Conservation (phyloP, 805 yeast genomes). For the Cyberlindnera nakhonratchasimensis region DNA sequence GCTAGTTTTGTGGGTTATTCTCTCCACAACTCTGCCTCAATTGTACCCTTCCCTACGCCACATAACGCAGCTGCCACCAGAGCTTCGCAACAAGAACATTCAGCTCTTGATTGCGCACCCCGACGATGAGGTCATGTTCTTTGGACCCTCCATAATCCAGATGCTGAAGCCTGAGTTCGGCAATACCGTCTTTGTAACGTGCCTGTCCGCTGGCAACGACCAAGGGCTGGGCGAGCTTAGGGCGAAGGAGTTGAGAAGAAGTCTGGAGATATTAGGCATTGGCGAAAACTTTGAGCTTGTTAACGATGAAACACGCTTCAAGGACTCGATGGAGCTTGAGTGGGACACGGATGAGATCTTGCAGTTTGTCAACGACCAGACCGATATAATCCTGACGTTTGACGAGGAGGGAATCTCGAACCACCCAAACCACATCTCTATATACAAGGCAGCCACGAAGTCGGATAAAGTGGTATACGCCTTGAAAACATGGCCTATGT, state of each 20-base stretch:
- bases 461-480: constrained; percentile 22
- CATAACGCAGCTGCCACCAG: not conserved
- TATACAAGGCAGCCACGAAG: constrained; percentile 43
- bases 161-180: constrained; percentile 42
- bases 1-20: not conserved
- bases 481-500: constrained; percentile 32
- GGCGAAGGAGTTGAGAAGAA: constrained; percentile 50
- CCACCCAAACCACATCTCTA: constrained; percentile 81
- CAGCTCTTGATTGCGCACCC: constrained; percentile 86
- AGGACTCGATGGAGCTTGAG: constrained; percentile 61
- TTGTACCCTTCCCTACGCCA: not conserved
- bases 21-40: constrained; percentile 2
- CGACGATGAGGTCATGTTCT: constrained; percentile 98
- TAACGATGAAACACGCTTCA: constrained; percentile 43
- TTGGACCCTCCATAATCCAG: constrained; percentile 71
- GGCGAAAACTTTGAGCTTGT: constrained; percentile 37
- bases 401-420: constrained; percentile 79
- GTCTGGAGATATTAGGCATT: constrained; percentile 55
- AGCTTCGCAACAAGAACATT: constrained; percentile 24
- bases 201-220: constrained; percentile 76
- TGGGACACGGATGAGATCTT: constrained; percentile 58
- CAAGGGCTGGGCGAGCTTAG: constrained; percentile 70
- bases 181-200: constrained; percentile 55
- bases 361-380: constrained; percentile 32
- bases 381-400: constrained; percentile 61